phyloP scores from a whole-genome alignment of 2,329 filamentous ascomycete species.

The Trichoderma breve region DNA sequence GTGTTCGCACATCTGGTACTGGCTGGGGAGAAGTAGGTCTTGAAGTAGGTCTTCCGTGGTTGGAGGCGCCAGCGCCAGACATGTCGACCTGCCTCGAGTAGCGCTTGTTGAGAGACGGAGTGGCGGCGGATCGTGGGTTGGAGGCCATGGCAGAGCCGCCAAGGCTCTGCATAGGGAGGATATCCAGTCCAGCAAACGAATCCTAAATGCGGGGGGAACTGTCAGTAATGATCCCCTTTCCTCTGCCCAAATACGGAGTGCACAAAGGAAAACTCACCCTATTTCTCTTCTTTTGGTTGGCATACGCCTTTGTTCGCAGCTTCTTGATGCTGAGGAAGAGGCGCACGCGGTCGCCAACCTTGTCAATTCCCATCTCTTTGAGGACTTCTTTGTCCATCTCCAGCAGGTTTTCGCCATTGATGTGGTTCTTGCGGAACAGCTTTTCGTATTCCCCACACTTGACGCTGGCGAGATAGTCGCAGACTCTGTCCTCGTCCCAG shows the following conservation, averaged over 20 bases:
- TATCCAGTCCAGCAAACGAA: slow-evolving; percentile 78
- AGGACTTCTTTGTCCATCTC: slow-evolving; percentile 96
- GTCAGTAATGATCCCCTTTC: neutral
- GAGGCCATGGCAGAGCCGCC: slow-evolving; percentile 53
- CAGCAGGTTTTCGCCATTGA: slow-evolving; percentile 93
- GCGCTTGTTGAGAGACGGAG: slow-evolving; percentile 51
- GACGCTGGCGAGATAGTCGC: slow-evolving; percentile 85
- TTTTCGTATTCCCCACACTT: slow-evolving; percentile 93
- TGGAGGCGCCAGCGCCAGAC: slow-evolving; percentile 30
- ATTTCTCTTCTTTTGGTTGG: slow-evolving; percentile 79
- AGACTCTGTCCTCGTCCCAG: slow-evolving; percentile 91
- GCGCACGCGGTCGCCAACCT: slow-evolving; percentile 92
- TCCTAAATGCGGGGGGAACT: slow-evolving; percentile 52
- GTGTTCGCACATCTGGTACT: slow-evolving; percentile 10
- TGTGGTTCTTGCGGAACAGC: slow-evolving; percentile 86
- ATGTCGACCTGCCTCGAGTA: slow-evolving; percentile 62
- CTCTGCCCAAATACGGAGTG: neutral
- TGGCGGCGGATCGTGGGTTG: slow-evolving; percentile 52
- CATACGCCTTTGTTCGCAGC: slow-evolving; percentile 71
- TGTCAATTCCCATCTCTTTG: slow-evolving; percentile 97
- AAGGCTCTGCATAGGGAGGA: slow-evolving; percentile 46
- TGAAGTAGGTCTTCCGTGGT: slow-evolving; percentile 37
- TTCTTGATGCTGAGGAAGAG: slow-evolving; percentile 85
- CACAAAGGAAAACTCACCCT: slow-evolving; percentile 57
- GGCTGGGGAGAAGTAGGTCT: slow-evolving; percentile 39